These are phyloP conservation scores for Termitomyces bulborhizus DNA, from an alignment of 768 basidiomycete species.

Conservation along the genomic window DNA sequence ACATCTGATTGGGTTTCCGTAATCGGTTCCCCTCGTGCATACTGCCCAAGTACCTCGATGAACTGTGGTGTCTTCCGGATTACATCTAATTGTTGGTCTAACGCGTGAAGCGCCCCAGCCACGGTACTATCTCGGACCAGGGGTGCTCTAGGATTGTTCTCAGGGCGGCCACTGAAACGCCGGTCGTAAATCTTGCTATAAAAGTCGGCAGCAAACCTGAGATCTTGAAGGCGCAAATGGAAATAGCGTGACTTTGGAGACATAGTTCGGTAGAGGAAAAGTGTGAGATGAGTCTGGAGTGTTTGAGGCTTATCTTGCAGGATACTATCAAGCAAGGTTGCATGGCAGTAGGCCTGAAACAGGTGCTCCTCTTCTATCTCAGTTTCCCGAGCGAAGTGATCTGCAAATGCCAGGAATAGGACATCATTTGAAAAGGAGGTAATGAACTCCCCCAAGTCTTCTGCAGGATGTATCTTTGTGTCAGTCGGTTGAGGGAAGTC, in stretches of 20 bases:
- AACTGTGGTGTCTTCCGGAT: constrained; percentile 37
- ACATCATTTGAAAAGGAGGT: constrained; percentile 81
- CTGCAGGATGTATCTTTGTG: constrained; percentile 58
- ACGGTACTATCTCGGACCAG: constrained; percentile 71
- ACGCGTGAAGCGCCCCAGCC: constrained; percentile 54
- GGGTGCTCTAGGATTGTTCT: constrained; percentile 59
- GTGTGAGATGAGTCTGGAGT: constrained; percentile 64
- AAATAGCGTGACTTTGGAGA: constrained; percentile 52
- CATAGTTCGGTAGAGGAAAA: constrained; percentile 66
- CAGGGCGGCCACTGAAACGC: constrained; percentile 65
- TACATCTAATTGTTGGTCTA: constrained; percentile 51
- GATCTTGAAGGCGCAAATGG: constrained; percentile 64
- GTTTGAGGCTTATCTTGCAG: constrained; percentile 86
- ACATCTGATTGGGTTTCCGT: constrained; percentile 23
- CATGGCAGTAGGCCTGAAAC: constrained; percentile 70
- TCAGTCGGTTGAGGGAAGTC: constrained; percentile 79
- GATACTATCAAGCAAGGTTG: constrained; percentile 78
- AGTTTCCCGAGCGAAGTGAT: constrained; percentile 63
- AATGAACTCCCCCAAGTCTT: constrained; percentile 80
- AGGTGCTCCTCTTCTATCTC: constrained; percentile 53
- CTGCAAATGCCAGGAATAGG: constrained; percentile 75
- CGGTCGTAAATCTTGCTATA: constrained; percentile 71
- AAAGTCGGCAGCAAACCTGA: constrained; percentile 71
- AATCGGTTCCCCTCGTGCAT: constrained; percentile 48
- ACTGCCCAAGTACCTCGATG: constrained; percentile 37